Base-by-base conservation (phyloP, 805 yeast genomes). In the Torulaspora maleeae region DNA sequence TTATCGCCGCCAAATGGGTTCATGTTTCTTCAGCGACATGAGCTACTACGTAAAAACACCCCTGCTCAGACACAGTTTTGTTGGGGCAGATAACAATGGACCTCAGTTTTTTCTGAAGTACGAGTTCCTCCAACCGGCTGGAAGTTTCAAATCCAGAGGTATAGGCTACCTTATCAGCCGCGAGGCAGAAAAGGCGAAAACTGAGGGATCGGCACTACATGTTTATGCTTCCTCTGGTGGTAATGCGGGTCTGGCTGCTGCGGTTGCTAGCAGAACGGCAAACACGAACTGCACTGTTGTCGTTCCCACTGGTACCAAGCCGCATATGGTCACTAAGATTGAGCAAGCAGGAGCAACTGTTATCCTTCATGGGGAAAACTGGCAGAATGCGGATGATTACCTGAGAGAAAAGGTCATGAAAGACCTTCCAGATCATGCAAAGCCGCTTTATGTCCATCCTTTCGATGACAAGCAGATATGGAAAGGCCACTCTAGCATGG, bases 71-170 rank as follows among this genome's bases (percentile, higher is more conserved):
- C 48, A 46, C 13, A 16, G 29, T 17, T 48, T 52, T 19, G 17
- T 38, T 12, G 29, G 36, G 9, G 35, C 19, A 9, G 19, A 12
- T 6, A 22, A 28, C 13, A 24, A 20, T 3, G 42, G 41, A 4
- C 56, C 56, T 2, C 62, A 70, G 10, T 61, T 76, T 0, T 62
- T 68, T 19, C 59, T 77, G 43, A 78, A 78, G 50, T 69, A 70
- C 45, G 82, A 78, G 51, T 63, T 54, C 36, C 65, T 70, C 30
- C 82, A 78, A 50, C 81, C 81, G 1, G 69, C 78, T 3, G 79
- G 80, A 0, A 73, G 79, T 46, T 78, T 77, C 66, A 77, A 78
- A 57, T 61, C 75, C 3, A 63, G 81, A 53, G 82, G 82, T 0
- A 65, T 78, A 24, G 79, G 81, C 2, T 53, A 73, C 45, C 64